Conservation (phyloP, 2,329 filamentous ascomycete species). For the Zasmidium citrigriseum region DNA sequence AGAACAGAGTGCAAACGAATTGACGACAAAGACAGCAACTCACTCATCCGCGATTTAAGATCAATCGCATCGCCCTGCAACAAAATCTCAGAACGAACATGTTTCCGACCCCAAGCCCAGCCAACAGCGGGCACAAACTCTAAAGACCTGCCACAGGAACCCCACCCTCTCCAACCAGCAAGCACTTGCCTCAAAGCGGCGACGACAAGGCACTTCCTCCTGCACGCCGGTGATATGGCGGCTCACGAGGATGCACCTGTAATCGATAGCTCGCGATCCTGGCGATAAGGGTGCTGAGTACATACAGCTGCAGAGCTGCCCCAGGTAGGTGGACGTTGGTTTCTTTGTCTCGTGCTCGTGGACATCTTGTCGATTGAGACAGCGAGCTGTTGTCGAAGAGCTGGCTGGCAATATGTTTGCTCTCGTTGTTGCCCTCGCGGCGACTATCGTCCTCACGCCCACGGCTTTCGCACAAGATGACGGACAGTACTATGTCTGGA, state of each 20-base stretch:
- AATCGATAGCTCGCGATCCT: neutral
- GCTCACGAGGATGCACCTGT: neutral
- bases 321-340: slow-evolving; percentile 15
- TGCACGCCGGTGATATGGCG: neutral
- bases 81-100: neutral
- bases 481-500: slow-evolving; percentile 41
- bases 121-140: neutral
- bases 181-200: neutral
- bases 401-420: slow-evolving; percentile 21
- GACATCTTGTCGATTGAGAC: neutral
- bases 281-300: slow-evolving; percentile 24
- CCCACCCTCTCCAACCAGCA: neutral
- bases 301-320: neutral
- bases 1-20: neutral
- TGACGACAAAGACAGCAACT: neutral
- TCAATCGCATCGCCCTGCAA: neutral
- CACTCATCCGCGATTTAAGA: too few relatives aligned
- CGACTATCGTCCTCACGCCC: slow-evolving; percentile 21
- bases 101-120: neutral
- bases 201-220: neutral
- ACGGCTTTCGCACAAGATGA: slow-evolving; percentile 16
- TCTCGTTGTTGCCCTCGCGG: slow-evolving; percentile 19
- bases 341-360: neutral
- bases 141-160: neutral
- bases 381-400: neutral